A percentile compares a stretch with the other conserved stretches of the same genome.
These are phyloP conservation scores for Omphalea diandra DNA, from an alignment of 441 rosid genomes.

Conservation along the genomic window DNA sequence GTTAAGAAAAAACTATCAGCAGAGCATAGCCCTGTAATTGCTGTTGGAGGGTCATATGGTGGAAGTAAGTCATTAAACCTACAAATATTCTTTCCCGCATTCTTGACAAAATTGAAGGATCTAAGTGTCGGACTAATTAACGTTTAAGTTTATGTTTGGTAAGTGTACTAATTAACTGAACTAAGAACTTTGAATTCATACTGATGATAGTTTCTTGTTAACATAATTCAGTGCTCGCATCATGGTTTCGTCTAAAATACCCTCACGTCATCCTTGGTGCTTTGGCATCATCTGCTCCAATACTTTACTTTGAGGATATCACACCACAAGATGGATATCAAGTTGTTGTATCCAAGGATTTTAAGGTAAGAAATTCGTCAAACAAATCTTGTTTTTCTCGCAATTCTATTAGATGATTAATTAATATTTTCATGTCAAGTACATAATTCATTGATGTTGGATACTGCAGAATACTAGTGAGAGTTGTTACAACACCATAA, in stretches of 20 bases:
- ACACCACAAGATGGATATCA: constrained; percentile 46
- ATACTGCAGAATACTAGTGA: constrained; percentile 25
- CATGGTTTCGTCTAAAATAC: constrained; percentile 57
- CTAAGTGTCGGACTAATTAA: no score
- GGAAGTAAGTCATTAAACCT: constrained; percentile 33
- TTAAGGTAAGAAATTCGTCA: constrained; percentile 33
- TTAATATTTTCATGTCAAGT: not conserved
- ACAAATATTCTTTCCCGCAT: no score
- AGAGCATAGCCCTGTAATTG: constrained; percentile 32
- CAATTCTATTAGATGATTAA: not conserved
- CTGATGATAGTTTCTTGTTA: not conserved
- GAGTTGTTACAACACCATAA: constrained; percentile 26
- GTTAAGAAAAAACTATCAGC: constrained; percentile 28
- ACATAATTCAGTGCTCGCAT: constrained; percentile 38
- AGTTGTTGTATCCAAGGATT: constrained; percentile 44
- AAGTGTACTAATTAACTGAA: no score
- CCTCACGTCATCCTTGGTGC: constrained; percentile 51
- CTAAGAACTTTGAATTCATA: no score
- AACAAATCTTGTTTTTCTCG: no score
- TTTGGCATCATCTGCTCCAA: constrained; percentile 68
- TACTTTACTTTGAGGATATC: constrained; percentile 49
- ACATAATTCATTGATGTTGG: not conserved
- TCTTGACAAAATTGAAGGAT: no score
- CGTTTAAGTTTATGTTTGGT: no score
- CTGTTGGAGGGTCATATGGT: constrained; percentile 44